Base-by-base conservation (phyloP, 2,329 filamentous ascomycete genomes). In the Biscogniauxia marginata region DNA sequence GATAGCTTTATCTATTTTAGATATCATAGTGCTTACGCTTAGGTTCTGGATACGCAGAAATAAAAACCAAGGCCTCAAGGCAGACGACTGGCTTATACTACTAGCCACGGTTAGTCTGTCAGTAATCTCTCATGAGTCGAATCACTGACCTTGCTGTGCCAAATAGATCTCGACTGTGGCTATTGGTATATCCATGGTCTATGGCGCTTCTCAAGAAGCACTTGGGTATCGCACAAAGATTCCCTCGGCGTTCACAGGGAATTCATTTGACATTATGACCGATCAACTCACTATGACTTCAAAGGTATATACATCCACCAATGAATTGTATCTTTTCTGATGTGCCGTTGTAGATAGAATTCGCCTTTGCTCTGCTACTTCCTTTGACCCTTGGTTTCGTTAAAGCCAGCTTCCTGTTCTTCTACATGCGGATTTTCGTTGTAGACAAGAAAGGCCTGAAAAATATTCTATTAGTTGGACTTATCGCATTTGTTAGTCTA, bases 31-130 rank as follows among this genome's bases (percentile, higher is more conserved):
- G 0, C 60, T 65, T 9, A 25, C 46, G 1, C 4, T 67, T 49
- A 49, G 62, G 9, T 65, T 65, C 48, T 58, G 54, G 56, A 52
- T 57, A 1, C 59, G 65, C 1, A 60, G 34, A 44, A 53, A 56
- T 16, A 57, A 61, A 22, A 58, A 45, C 4, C 46, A 65, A 19
- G 23, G 46, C 0, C 44, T 59, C 1, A 59, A 61, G 24, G 49
- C 52, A 0, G 65, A 67, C 39, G 63, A 65, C 57, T 67, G 65
- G 64, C 54, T 67, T 6, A 58, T 65, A 54, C 16, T 67, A n/a
- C 64, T 62, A 4, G 61, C 64, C 4, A 57, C 58, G 11, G 61
- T 65, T n/a, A n/a, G n/a, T n/a, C n/a, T n/a, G n/a, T n/a, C n/a
- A n/a, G n/a, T n/a, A n/a, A n/a, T n/a, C n/a, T n/a, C n/a, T n/a